Base-by-base conservation (phyloP, 805 yeast species). In the Debaryomyces prosopidis region DNA sequence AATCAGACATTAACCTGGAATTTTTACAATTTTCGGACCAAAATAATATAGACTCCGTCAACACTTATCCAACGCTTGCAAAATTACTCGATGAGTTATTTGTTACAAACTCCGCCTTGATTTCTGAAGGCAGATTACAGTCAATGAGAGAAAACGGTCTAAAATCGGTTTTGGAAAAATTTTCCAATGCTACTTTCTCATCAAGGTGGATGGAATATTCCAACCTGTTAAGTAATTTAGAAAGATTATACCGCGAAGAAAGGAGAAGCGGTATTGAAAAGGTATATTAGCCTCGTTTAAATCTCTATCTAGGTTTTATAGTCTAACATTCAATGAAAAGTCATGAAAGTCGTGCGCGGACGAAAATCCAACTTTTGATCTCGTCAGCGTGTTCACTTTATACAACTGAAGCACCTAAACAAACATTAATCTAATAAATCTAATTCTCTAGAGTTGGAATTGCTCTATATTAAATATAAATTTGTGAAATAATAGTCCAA, bases 161-260 rank as follows among this genome's bases (percentile, higher is more conserved):
- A 37, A 57, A 63, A n/a, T 60, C 76, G 47, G 81, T 74, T 9
- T 48, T 63, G 26, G 70, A 75, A 41, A 76, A 79, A 58, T 88
- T 89, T 57, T 80, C 89, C 4, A 87, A 87, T 58, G 66, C 64
- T 15, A 70, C 66, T 19, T 88, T 88, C 57, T 77, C 72, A 32
- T 51, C 49, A 6, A 64, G 67, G 19, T 88, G 96, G 95, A 60
- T 59, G 36, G 34, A 50, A 10, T 51, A 60, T 50, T 39, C 58
- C 31, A 47, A 46, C 3, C 47, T 48, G 3, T 43, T 59, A 15
- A 57, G 52, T 26, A 42, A 37, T 4, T 46, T 65, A 42, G 74
- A 69, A 50, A 49, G 39, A 9, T 20, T 23, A 2, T 59, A 59
- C 39, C 55, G 76, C 46, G 64, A 62, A 35, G 62, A 61, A 11